These are phyloP conservation scores for Chamaecrista fasciculata DNA, from an alignment of 306 rosid species.

Conservation along the genomic window DNA sequence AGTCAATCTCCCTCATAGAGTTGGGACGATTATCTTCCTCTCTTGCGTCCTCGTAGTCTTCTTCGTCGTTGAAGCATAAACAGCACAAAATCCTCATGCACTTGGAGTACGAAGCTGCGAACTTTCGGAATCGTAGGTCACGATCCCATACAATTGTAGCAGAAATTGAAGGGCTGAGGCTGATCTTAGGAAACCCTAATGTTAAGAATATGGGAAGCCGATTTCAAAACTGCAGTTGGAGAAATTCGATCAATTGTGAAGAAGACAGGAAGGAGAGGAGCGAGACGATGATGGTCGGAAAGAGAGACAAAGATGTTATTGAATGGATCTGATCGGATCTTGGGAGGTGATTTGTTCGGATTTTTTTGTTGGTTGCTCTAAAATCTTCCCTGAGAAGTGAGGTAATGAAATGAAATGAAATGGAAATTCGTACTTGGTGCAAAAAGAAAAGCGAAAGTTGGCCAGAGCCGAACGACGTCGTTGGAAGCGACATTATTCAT, in stretches of 20 bases:
- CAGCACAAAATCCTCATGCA: constrained; percentile 71
- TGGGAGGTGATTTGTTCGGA: constrained; percentile 32
- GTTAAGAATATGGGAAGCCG: background rate
- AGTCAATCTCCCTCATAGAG: constrained; percentile 36
- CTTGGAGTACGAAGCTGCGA: constrained; percentile 28
- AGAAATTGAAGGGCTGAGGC: constrained; percentile 3
- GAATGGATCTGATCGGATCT: constrained; percentile 61
- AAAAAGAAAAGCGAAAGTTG: background rate
- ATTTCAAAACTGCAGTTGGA: background rate
- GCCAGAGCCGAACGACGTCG: constrained; percentile 20
- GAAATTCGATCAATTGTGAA: background rate
- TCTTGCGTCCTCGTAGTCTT: constrained; percentile 34
- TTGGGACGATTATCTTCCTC: constrained; percentile 9
- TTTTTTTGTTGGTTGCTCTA: constrained; percentile 10
- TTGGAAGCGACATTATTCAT: background rate
- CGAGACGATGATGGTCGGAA: background rate
- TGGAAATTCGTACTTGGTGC: background rate
- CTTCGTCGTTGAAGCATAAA: constrained; percentile 59
- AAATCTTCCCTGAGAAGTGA: background rate
- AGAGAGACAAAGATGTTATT: background rate
- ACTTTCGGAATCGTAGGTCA: constrained; percentile 50
- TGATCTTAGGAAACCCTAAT: constrained; percentile 39
- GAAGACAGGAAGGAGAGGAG: background rate
- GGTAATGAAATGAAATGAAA: background rate
- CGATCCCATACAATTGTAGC: constrained; percentile 56